phyloP scores from a whole-genome alignment of 257 asterid genomes.

The Schizonepeta tenuifolia region DNA sequence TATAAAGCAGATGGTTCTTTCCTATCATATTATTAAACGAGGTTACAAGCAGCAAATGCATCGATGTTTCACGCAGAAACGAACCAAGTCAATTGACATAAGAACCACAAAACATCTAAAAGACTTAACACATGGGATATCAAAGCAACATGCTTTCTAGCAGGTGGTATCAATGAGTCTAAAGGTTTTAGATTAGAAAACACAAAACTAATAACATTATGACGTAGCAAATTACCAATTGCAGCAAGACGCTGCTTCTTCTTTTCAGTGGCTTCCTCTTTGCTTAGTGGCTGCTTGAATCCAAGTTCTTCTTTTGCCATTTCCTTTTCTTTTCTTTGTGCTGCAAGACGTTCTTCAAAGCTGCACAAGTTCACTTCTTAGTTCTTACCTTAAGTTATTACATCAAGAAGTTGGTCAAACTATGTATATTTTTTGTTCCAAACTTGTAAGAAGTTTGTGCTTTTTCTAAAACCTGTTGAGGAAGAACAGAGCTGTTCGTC shows the following conservation, averaged over 20 bases:
- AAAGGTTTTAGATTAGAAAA: constrained; percentile 8
- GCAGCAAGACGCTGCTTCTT: constrained; percentile 95
- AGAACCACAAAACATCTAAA: not conserved
- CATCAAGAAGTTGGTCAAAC: not conserved
- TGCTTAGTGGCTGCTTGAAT: constrained; percentile 78
- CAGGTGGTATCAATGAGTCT: not conserved
- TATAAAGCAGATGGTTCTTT: not conserved
- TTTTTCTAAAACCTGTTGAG: constrained; percentile 65
- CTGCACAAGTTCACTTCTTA: constrained; percentile 49
- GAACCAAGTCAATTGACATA: not conserved
- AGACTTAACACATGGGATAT: not conserved
- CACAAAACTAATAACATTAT: constrained; percentile 1
- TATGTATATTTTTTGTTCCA: not conserved
- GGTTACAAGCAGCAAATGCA: not conserved
- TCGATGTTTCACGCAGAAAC: not conserved
- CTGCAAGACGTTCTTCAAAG: constrained; percentile 89
- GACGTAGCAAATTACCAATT: constrained; percentile 59
- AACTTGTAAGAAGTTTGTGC: not conserved
- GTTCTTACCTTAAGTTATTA: constrained; percentile 12
- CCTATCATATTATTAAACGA: not conserved
- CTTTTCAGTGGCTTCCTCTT: constrained; percentile 71
- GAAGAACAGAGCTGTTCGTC: constrained; percentile 90
- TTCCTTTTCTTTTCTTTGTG: constrained; percentile 86
- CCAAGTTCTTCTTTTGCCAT: constrained; percentile 72
- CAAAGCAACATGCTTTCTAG: not conserved